Conservation (phyloP, 169 alveolate species). For the Neospora caninum region DNA sequence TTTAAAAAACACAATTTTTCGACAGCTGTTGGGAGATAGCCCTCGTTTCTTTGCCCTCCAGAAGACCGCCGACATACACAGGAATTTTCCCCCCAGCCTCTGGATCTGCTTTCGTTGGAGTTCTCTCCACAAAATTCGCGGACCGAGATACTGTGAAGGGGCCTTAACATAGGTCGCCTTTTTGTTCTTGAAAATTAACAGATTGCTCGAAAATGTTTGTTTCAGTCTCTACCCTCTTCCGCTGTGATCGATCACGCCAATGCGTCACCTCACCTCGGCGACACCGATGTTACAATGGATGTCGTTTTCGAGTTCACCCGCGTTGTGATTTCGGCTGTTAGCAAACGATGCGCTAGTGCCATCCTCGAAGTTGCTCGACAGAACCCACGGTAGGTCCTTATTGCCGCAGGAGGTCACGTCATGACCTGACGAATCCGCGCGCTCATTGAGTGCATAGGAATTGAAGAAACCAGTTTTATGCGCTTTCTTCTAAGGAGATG, state of each 20-base stretch:
- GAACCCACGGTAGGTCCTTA: slow-evolving; percentile 23
- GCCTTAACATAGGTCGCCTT: background rate
- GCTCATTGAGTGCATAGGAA: too few species aligned
- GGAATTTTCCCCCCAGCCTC: background rate
- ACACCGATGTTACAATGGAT: background rate
- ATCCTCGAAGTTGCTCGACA: slow-evolving; percentile 39
- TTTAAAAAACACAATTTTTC: too few species aligned
- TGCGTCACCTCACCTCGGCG: background rate
- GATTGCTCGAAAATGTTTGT: background rate
- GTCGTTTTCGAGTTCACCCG: slow-evolving; percentile 39
- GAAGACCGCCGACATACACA: background rate
- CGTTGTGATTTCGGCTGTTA: slow-evolving; percentile 29
- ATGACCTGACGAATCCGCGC: too few species aligned
- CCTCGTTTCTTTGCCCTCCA: too few species aligned
- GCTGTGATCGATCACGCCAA: background rate
- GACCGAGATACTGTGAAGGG: background rate
- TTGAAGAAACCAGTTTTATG: too few species aligned
- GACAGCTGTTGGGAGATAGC: too few species aligned
- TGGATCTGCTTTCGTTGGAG: background rate
- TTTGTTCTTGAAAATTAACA: too few species aligned
- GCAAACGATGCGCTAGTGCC: slow-evolving; percentile 23
- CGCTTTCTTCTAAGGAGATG: too few species aligned
- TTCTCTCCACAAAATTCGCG: background rate
- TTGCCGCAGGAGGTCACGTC: background rate
- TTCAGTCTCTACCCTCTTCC: background rate